Evolutionary conservation across 2,329 filamentous ascomycete genomes (phyloP).

Genomic region (Cylindrodendrum hubeiense): DNA sequence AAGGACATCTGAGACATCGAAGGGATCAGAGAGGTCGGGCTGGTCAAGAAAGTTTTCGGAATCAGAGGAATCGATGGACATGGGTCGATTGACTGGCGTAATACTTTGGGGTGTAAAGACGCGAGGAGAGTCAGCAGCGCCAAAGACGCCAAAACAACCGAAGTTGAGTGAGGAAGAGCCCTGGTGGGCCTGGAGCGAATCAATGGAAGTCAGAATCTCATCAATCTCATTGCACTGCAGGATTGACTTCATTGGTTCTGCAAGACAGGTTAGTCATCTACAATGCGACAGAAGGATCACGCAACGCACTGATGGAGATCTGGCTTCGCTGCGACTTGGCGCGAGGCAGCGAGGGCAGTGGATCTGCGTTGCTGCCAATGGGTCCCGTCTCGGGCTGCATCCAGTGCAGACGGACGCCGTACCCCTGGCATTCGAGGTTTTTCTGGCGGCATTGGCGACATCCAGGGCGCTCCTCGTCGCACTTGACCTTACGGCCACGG

Average conservation of each 20-base stretch:
- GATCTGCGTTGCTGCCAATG: constrained; percentile 8
- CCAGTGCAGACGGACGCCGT: constrained; percentile 48
- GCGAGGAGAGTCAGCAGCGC: neutral
- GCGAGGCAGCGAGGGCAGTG: constrained; percentile 7
- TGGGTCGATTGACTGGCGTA: neutral
- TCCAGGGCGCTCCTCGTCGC: constrained; percentile 50
- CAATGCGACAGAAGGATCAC: neutral
- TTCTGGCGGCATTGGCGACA: constrained; percentile 50
- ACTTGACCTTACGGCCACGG: constrained; percentile 53
- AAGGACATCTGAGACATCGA: constrained; percentile 14
- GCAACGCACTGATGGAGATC: constrained; percentile 19
- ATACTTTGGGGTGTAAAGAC: neutral
- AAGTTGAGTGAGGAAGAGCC: constrained; percentile 2
- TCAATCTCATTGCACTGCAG: constrained; percentile 20
- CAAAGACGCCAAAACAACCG: constrained; percentile 20
- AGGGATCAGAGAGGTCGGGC: neutral
- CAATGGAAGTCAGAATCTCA: constrained; percentile 19
- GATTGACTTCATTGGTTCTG: constrained; percentile 17
- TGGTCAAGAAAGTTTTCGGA: constrained; percentile 16
- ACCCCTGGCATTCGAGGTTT: constrained; percentile 47
- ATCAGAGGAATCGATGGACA: constrained; percentile 18
- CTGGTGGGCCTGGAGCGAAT: constrained; percentile 4
- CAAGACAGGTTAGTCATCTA: constrained; percentile 2
- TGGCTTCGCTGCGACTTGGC: constrained; percentile 24
- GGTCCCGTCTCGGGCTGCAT: constrained; percentile 18